Conservation (phyloP, 1,284 basidiomycete species). For the Irpex lacteus region DNA sequence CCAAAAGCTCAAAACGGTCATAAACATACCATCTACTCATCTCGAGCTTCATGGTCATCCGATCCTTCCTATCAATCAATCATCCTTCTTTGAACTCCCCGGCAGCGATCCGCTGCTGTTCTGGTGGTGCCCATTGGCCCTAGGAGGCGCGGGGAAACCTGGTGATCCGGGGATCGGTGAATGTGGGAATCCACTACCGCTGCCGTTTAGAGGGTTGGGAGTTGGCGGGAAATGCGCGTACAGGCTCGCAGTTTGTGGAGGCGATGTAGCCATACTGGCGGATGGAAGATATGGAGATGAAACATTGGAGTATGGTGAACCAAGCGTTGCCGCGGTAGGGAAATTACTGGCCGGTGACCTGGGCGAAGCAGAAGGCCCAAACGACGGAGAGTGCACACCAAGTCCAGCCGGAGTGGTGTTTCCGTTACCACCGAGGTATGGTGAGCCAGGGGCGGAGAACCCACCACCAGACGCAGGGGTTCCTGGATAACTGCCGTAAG, state of each 20-base stretch:
- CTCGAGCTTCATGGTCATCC: background rate
- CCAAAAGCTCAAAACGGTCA: background rate
- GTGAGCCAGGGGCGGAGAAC: constrained; percentile 34
- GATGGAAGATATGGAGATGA: constrained; percentile 21
- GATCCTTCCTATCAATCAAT: constrained; percentile 27
- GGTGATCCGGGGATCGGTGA: constrained; percentile 20
- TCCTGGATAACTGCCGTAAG: constrained; percentile 36
- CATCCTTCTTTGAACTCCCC: constrained; percentile 39
- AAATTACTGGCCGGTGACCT: constrained; percentile 10
- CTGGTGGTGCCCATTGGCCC: constrained; percentile 19
- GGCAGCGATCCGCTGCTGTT: constrained; percentile 16
- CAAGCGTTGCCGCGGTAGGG: constrained; percentile 23
- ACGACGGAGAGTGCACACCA: constrained; percentile 27
- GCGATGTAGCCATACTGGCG: constrained; percentile 8
- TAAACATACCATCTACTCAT: background rate
- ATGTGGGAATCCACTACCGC: constrained; percentile 26
- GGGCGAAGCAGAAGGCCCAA: constrained; percentile 24
- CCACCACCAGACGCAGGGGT: constrained; percentile 35
- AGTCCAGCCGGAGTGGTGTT: constrained; percentile 33
- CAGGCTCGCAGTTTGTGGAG: constrained; percentile 21
- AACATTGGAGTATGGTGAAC: constrained; percentile 23
- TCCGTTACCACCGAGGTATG: constrained; percentile 23
- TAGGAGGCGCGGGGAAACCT: constrained; percentile 24
- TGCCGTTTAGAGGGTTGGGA: constrained; percentile 31
- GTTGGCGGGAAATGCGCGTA: constrained; percentile 39